A percentile compares a stretch with the other conserved stretches of the same genome.
Conservation (phyloP, 768 basidiomycete species). For the Lactifluus piperatus region DNA sequence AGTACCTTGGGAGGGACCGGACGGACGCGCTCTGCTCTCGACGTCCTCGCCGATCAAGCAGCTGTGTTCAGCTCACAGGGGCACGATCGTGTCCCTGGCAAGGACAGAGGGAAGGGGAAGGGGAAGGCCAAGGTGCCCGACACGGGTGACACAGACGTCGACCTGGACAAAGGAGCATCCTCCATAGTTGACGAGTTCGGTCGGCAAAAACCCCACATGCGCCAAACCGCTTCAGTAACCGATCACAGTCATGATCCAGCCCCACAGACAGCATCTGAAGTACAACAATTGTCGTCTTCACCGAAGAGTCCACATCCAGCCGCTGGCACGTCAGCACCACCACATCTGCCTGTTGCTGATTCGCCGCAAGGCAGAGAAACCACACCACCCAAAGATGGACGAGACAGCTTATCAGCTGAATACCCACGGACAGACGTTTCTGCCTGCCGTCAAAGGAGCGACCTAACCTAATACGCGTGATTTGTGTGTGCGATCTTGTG, state of each 20-base stretch:
- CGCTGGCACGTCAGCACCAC: not conserved
- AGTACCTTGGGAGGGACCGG: not conserved
- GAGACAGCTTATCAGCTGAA: not conserved
- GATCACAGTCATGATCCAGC: not conserved
- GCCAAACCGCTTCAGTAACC: not conserved
- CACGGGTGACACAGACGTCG: not conserved
- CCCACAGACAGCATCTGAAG: not conserved
- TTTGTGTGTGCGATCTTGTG: not conserved
- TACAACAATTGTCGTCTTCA: not conserved
- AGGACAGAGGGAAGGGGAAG: slow-evolving; percentile 18
- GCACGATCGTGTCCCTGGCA: slow-evolving; percentile 12
- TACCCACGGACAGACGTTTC: not conserved
- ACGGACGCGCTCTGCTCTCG: slow-evolving; percentile 36
- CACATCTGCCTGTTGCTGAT: not conserved
- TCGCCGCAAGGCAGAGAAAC: not conserved
- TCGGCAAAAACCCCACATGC: not conserved
- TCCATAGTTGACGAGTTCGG: not conserved
- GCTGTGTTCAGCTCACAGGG: slow-evolving; percentile 36
- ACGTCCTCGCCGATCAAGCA: slow-evolving; percentile 69
- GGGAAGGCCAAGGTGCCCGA: slow-evolving; percentile 8
- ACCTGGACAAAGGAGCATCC: not conserved
- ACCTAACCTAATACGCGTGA: not conserved
- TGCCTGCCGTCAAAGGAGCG: not conserved
- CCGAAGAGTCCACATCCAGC: not conserved
- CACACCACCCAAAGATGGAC: not conserved